These are phyloP conservation scores for Microbotryomycetes sp. DNA, from an alignment of 1,284 basidiomycete genomes.

Conservation along the genomic window DNA sequence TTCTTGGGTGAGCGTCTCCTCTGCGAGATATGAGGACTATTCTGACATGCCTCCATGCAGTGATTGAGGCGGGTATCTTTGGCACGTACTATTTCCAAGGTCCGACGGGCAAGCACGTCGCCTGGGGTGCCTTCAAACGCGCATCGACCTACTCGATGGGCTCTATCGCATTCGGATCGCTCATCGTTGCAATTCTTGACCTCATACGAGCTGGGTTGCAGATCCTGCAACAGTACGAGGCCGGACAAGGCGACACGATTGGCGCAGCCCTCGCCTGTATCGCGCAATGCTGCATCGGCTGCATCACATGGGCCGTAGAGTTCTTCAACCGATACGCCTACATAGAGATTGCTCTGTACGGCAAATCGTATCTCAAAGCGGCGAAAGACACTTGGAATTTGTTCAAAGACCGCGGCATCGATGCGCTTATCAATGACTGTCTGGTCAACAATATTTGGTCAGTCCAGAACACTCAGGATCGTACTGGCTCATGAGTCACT, in stretches of 20 bases:
- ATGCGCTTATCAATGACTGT: slow-evolving; percentile 76
- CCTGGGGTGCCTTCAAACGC: slow-evolving; percentile 55
- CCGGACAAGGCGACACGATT: slow-evolving; percentile 63
- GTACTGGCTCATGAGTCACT: slow-evolving; percentile 1
- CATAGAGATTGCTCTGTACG: slow-evolving; percentile 74
- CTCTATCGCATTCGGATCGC: slow-evolving; percentile 79
- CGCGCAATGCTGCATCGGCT: slow-evolving; percentile 70
- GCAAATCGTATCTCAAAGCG: slow-evolving; percentile 68
- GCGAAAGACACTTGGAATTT: slow-evolving; percentile 86
- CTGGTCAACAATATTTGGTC: slow-evolving; percentile 56
- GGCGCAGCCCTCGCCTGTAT: slow-evolving; percentile 68
- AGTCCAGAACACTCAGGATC: slow-evolving; percentile 17
- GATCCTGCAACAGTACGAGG: slow-evolving; percentile 59
- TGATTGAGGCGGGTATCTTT: slow-evolving; percentile 58
- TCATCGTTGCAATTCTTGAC: slow-evolving; percentile 82
- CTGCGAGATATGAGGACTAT: background rate
- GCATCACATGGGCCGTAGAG: slow-evolving; percentile 60
- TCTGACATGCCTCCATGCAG: slow-evolving; percentile 63
- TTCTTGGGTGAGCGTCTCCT: background rate
- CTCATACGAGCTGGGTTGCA: slow-evolving; percentile 61
- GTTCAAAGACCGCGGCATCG: slow-evolving; percentile 74
- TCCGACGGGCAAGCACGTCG: slow-evolving; percentile 8
- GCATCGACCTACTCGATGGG: slow-evolving; percentile 80
- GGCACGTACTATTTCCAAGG: slow-evolving; percentile 20
- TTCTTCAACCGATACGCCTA: slow-evolving; percentile 82